Base-by-base conservation (phyloP, 768 basidiomycete genomes). In the Serendipita sp. region DNA sequence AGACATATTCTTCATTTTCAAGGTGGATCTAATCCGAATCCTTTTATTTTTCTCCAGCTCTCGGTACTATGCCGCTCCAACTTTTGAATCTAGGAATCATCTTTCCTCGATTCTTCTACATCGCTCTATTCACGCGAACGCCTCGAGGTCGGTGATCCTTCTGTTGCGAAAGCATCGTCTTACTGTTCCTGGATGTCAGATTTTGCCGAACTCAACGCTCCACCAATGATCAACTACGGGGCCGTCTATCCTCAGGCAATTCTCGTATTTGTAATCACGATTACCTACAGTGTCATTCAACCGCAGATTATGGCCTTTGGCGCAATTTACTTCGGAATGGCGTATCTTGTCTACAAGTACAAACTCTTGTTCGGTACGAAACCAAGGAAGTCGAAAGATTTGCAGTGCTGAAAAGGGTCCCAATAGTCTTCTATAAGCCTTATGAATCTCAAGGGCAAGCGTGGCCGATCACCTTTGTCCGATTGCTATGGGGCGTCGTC, bases 191-290 rank as follows among this genome's bases (percentile, higher is more conserved):
- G 48, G 28, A 17, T 63, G 17, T 13, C 69, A 97, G 95, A 99
- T 69, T 94, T 84, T 66, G 95, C 93, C 17, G 96, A 96, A 71
- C 79, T 98, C 16, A 96, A 99, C 69, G 92, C 93, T 0, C 96
- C 96, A 3, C 93, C 96, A 0, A 90, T 94, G 87, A 88, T 98
- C 74, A 98, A 97, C 73, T 95, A 98, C 67, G 96, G 96, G 60
- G 81, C 88, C 58, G 92, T 99, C 11, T 99, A 97, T 71, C 96
- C 96, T 0, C 95, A 97, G 70, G 89, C 94, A 3, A 91, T 98
- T 64, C 78, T 99, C 45, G 86, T 98, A 71, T 98, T 97, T 73
- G 88, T 92, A 65, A 88, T 99, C 73, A 94, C 90, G 41, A 76
- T 99, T 68, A 78, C 94, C 38, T 98, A 98, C 77, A 94, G 92